Conservation (phyloP, 1,284 basidiomycete genomes). For the Tetrapyrgos nigripes region DNA sequence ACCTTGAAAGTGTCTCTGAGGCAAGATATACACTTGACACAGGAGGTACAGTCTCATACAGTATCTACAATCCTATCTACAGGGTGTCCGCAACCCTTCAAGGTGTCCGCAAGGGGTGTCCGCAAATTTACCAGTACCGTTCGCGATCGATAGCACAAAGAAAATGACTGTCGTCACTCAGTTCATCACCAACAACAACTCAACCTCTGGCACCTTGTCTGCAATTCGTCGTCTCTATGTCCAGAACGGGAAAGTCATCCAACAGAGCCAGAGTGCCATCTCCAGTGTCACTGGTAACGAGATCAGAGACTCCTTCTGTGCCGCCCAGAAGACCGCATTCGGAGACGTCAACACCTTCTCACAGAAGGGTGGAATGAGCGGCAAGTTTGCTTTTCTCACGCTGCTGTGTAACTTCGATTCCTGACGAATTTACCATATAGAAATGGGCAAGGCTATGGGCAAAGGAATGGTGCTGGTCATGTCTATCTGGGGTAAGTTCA, state of each 20-base stretch:
- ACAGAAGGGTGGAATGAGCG: slow-evolving; percentile 46
- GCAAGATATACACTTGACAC: too few relatives aligned
- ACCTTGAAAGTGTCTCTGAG: too few relatives aligned
- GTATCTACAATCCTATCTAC: too few relatives aligned
- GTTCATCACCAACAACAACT: slow-evolving; percentile 49
- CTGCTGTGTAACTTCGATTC: too few relatives aligned
- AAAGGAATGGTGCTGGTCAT: slow-evolving; percentile 51
- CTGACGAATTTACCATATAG: too few relatives aligned
- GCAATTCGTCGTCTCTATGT: slow-evolving; percentile 55
- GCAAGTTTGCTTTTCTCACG: not conserved
- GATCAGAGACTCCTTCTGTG: slow-evolving; percentile 48
- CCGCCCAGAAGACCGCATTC: slow-evolving; percentile 46
- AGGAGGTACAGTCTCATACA: too few relatives aligned
- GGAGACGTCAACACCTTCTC: slow-evolving; percentile 54
- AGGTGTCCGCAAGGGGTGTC: too few relatives aligned
- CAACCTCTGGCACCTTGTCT: slow-evolving; percentile 43
- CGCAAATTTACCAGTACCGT: too few relatives aligned
- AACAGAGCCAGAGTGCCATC: slow-evolving; percentile 47
- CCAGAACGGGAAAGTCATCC: slow-evolving; percentile 48
- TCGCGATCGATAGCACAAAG: slow-evolving; percentile 40
- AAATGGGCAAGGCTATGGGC: slow-evolving; percentile 41
- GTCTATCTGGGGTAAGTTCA: slow-evolving; percentile 61
- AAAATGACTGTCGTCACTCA: slow-evolving; percentile 49
- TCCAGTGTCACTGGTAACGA: slow-evolving; percentile 41
- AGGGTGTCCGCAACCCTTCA: too few relatives aligned